A percentile compares a stretch with the other conserved stretches of the same genome.
These are phyloP conservation scores for Plasmodium vivax DNA, from an alignment of 169 alveolate genomes.

Conservation along the genomic window DNA sequence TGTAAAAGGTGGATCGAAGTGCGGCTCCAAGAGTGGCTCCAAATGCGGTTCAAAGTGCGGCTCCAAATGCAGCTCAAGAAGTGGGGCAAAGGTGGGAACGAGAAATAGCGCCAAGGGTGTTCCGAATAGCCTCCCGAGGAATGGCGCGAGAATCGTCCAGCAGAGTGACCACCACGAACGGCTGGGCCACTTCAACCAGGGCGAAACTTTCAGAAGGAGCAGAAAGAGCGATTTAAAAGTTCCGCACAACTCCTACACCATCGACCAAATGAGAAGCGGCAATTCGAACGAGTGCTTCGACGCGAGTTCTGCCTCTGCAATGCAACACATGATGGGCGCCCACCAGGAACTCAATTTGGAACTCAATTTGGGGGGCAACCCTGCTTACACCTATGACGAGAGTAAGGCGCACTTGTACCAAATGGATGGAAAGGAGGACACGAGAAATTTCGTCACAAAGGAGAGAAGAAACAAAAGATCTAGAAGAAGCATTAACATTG, in stretches of 20 bases:
- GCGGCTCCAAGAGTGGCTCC: background rate
- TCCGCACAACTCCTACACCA: background rate
- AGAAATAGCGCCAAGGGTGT: background rate
- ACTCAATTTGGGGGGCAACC: background rate
- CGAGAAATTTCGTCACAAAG: background rate
- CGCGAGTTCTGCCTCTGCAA: background rate
- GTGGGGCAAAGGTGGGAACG: background rate
- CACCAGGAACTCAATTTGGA: background rate
- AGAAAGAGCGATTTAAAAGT: background rate
- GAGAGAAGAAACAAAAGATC: constrained; percentile 1
- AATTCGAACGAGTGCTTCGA: constrained; percentile 13
- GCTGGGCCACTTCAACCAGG: background rate
- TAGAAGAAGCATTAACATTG: background rate
- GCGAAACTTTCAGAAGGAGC: background rate
- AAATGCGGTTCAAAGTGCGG: background rate
- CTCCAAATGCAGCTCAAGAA: background rate
- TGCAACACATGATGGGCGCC: background rate
- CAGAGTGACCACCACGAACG: background rate
- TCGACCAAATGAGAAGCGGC: background rate
- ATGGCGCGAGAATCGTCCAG: background rate
- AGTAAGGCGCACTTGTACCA: background rate
- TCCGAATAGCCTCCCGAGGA: background rate
- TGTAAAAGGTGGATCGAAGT: background rate
- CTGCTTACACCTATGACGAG: background rate
- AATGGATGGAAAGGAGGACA: background rate